Evolutionary conservation across 2,329 filamentous ascomycete species (phyloP), one percentile per base, ranked within the genome.

Genomic region (Ophiostoma perfectum): DNA sequence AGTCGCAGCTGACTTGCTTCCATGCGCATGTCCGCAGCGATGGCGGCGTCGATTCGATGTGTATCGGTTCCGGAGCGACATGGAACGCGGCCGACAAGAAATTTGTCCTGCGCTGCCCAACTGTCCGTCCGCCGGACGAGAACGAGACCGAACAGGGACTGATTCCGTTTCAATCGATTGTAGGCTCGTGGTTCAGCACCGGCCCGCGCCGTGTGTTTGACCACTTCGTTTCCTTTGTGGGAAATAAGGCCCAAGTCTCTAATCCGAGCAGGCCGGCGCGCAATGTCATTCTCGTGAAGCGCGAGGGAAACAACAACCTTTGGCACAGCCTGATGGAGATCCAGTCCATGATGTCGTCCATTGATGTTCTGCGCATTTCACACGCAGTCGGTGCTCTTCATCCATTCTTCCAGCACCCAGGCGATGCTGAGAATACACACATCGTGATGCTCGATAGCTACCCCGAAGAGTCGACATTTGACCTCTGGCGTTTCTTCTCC

Each of bases 401-500:
- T 11, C 44, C 67, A 42, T 63, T 68, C 60, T 65, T 65, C 63
- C 66, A 36, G 3, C 45, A 64, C 44, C 67, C 70, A 14, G n/a
- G 44, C 7, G 70, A 73, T 67, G 7, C 52, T 9, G 64, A 68
- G 44, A 67, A 65, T 55, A 72, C 69, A 2, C 68, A 72, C 42
- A 73, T 79, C 6, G 66, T 70, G 16, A 68, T 80, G 36, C 70
- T 80, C 41, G 67, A 78, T 5, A 78, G 80, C 70, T 70, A 77
- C 55, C 71, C 72, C 8, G 73, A 78, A 38, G 78, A 77, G 4
- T 74, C 76, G 2, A 78, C 75, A 64, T 75, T 77, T 38, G 76
- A 78, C 64, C 73, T 80, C 14, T 80, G 78, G 78, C 73, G 71
- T 2, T 69, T 79, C 39, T 77, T 80, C 60, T 74, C 78, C 4